Evolutionary conservation across 495 filamentous ascomycete genomes (phyloP), one percentile per base, ranked within the genome.

Genomic region (Aspergillus heteromorphus): DNA sequence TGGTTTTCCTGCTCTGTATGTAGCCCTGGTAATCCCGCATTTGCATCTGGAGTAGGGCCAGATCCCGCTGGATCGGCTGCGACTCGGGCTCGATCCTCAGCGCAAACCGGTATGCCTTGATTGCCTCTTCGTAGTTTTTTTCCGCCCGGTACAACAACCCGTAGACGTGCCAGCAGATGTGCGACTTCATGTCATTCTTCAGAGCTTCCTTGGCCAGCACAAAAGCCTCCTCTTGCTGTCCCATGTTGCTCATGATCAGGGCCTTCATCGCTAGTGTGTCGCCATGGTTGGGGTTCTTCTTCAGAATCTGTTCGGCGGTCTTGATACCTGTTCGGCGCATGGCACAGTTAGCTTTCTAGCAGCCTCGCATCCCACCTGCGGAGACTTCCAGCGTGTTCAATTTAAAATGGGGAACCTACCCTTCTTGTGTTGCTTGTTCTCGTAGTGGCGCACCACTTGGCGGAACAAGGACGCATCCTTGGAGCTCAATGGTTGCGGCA

Each of bases 261-360:
- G 92, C 95, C 75, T 97, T 97, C 93, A 99, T 97, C 30, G 93
- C 95, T 73, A 93, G 85, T 13, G 93, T 99, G 72, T 99, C 93
- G 59, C 90, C 93, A 86, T 99, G 93, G 58, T 91, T 92, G 45
- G 92, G 91, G 71, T 88, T 85, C 69, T 93, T 96, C 62, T 84
- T 83, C 49, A 99, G 83, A 64, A 99, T 92, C 74, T 96, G 91
- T 63, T 98, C 89, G 57, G 91, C 90, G 29, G 87, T 83, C 73
- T 95, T 96, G 65, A 97, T 79, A 70, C 89, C 91, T 88, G 54
- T 59, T 45, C 13, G 41, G 47, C 51, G 47, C 54, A 56, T 47
- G 56, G 47, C 6, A 59, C 31, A 51, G 47, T 59, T 49, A 57
- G 56, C 47, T 45, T 45, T 43, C 53, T 20, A 51, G 51, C 54